Evolutionary conservation across 768 basidiomycete species (phyloP), one percentile per base, ranked within the genome.

Genomic region (Tephrocybe sp.): DNA sequence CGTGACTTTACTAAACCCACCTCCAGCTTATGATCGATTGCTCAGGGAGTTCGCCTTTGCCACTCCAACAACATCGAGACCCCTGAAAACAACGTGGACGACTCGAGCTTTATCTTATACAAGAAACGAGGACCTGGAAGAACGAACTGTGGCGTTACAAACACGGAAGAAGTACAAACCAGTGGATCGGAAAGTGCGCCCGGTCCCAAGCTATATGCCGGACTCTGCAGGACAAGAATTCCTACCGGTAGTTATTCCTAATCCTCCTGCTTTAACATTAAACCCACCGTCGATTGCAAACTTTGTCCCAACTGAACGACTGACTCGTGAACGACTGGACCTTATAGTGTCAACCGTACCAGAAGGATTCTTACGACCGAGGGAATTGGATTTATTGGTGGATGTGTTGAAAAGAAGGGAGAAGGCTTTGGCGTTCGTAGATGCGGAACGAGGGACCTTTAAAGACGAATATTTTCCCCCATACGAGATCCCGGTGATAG

Each of bases 361-460:
- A 2, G 13, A 24, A 2, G 50, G 33, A 11, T 53, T 50, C 31
- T 38, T 58, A 5, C 3, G n/a, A 13, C 3, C 5, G 1, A 42
- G 33, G n/a, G 55, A 64, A 38, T 54, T 45, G 11, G 54, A 64
- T 34, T 48, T 29, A 11, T 29, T 29, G 27, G 27, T 29, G 6
- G 6, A 29, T 29, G 27, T 29, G 5, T 29, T 29, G 61, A 6
- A 19, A 62, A 1, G 55, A 4, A 7, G 33, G 5, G 5, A 60
- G 11, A 15, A 13, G 3, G 61, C 60, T 0, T 43, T 64, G 3
- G 64, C 57, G 1, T 61, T 61, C n/a, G n/a, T 43, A 2, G 44
- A 59, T 36, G 15, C 25, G 15, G 64, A 73, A 44, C 49, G 57
- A 2, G 71, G 71, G 3, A 61, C 46, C 0, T 70, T 72, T 43